Evolutionary conservation across 371 early-diverging fungal genomes (phyloP), one percentile per base, ranked within the genome.

Genomic region (Apophysomyces elegans): DNA sequence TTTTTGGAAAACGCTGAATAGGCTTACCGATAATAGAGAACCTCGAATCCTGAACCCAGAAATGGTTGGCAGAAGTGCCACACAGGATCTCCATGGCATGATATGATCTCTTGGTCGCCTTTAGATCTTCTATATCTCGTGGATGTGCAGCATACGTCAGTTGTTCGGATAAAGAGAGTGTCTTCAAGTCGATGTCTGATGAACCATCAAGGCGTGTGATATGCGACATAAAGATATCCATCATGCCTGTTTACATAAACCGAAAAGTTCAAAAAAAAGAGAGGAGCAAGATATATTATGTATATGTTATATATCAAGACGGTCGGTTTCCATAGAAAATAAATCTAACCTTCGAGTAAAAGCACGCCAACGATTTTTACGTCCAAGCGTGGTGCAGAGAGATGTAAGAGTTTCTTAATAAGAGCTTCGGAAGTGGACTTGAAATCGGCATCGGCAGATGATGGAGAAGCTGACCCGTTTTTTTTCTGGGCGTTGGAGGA

Each of bases 21-120:
- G 0, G 6, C 62, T 68, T 76, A 76, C 78, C 75, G 69, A 81
- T 81, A 8, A 62, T 68, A 41, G 73, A 58, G 32, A 75, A 77
- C 56, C 72, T 67, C 7, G 75, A 62, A 61, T 78, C 74, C 47
- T 77, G 75, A 11, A 81, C 62, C 74, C 74, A 74, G 50, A 74
- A 46, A 67, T 81, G 79, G 67, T 78, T 77, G 43, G 74, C 71
- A 21, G 76, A 73, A 11, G 75, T 72, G 21, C 79, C 79, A 47
- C 75, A 77, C 36, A 81, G 43, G n/a, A 81, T 46, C 58, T 81
- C 82, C 82, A 79, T 81, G 37, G 79, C 82, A 68, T 79, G 79
- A 64, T 79, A 79, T 0, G 82, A 81, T 65, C 79, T 61, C 63
- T 79, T 79, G 12, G 68, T 64, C 8, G 82, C 79, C 14, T 75